These are phyloP conservation scores for Pseudotsuga menziesii DNA, from an alignment of 75 land plant genomes.

Conservation along the genomic window DNA sequence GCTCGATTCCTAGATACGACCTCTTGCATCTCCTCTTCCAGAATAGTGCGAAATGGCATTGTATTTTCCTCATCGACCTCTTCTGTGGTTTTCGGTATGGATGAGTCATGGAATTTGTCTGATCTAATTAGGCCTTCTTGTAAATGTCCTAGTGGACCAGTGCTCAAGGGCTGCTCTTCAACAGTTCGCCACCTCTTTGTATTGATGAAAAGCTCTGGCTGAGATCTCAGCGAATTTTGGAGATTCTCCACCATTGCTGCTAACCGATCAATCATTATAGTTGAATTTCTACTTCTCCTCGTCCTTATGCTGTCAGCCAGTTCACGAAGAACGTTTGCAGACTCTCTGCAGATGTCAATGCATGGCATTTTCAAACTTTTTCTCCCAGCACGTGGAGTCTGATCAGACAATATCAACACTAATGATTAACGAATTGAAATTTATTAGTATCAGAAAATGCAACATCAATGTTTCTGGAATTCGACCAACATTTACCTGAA, in stretches of 20 bases:
- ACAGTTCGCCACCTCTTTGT: too few relatives aligned
- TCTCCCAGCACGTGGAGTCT: neutral
- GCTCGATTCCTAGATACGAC: neutral
- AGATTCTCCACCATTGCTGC: neutral
- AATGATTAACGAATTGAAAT: neutral
- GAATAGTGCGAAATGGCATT: neutral
- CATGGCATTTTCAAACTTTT: neutral
- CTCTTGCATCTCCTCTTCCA: neutral
- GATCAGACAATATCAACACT: neutral
- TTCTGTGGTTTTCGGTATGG: neutral
- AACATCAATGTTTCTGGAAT: too few relatives aligned
- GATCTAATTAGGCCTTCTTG: neutral
- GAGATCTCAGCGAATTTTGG: neutral
- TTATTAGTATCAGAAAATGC: neutral
- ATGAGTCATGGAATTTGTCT: neutral
- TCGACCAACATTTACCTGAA: neutral
- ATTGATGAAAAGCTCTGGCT: neutral
- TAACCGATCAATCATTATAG: too few relatives aligned
- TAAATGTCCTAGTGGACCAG: neutral
- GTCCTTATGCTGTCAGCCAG: neutral
- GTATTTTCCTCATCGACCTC: too few relatives aligned
- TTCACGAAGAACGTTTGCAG: neutral
- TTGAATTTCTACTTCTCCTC: neutral
- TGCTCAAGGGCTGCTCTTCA: too few relatives aligned
- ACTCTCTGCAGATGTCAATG: neutral